Base-by-base conservation (phyloP, 176 grass and related monocot species). In the Poa annua region DNA sequence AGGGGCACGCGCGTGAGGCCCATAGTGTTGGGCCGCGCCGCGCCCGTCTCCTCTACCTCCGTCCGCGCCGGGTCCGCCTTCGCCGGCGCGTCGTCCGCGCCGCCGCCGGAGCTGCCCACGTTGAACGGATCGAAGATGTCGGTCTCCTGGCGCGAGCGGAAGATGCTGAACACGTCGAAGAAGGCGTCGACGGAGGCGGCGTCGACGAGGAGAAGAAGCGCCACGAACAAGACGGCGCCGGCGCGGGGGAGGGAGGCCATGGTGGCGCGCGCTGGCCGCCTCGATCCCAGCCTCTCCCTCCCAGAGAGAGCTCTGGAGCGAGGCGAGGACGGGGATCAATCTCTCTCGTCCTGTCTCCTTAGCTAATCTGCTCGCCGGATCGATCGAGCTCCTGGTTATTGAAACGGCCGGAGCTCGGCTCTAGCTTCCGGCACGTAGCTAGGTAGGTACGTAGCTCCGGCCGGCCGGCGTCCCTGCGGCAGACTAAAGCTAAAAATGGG, bases 121-220 rank as follows among this genome's bases (percentile, higher is more conserved):
- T 66, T 38, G 75, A 86, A 83, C 11, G 88, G 79, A 57, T 82
- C 77, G 56, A 86, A 78, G 80, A 68, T 66, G 8, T 90, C 80
- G 75, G 21, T 59, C 57, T 68, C 80, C 12, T 67, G 8, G 5
- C 57, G 66, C 11, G 49, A 29, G 2, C 67, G 74, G 59, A 90
- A 90, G 49, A 90, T 75, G 67, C 24, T 90, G 66, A 90, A 90
- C 32, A 83, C 3, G 11, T 83, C 75, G 59, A 90, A 86, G 74
- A 74, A 67, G n/a, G 84, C 88, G 29, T 90, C 80, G 41, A 60
- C 80, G 51, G 71, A 39, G 5, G 77, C 6, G 71, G 71, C 77
- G 70, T 16, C 42, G 70, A 19, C 13, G 44, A 74, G 25, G 57
- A 74, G 68, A 42, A 90, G 63, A 79, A 90, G 15, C 34, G 74